phyloP scores from a whole-genome alignment of 768 basidiomycete species.

The Lactarius psammicola region DNA sequence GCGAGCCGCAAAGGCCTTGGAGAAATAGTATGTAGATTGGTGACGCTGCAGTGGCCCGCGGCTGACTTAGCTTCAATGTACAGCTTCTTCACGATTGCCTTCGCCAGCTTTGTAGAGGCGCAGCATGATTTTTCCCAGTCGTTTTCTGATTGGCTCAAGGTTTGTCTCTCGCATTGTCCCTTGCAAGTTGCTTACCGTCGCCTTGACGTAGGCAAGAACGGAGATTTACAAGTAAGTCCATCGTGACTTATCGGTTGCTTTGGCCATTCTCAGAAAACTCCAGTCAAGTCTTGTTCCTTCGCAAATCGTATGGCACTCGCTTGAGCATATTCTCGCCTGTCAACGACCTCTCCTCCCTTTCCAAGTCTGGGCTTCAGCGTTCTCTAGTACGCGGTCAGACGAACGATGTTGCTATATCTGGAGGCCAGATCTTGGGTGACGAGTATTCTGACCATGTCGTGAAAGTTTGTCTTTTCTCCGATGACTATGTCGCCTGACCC shows the following conservation, averaged over 20 bases:
- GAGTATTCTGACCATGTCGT: conserved; percentile 96
- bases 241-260: background rate
- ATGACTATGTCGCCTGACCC: background rate
- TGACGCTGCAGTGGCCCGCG: background rate
- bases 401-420: conserved; percentile 70
- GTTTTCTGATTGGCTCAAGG: conserved; percentile 89
- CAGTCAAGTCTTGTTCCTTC: conserved; percentile 84
- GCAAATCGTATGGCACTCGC: conserved; percentile 75
- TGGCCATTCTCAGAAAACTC: conserved; percentile 1
- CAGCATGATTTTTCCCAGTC: conserved; percentile 58
- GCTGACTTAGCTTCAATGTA: background rate
- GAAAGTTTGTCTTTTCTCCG: conserved; percentile 49
- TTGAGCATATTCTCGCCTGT: conserved; percentile 91
- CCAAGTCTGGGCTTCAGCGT: conserved; percentile 61
- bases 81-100: conserved; percentile 93
- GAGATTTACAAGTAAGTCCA: conserved; percentile 90
- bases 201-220: conserved; percentile 55
- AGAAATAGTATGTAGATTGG: conserved; percentile 73
- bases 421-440: conserved; percentile 87
- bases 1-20: conserved; percentile 72
- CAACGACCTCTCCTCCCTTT: conserved; percentile 80
- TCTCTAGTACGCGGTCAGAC: conserved; percentile 64
- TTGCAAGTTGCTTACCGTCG: background rate
- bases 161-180: conserved; percentile 34
- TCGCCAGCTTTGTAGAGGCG: conserved; percentile 80